A percentile compares a stretch with the other conserved stretches of the same genome.
Conservation (phyloP, 768 basidiomycete genomes). For the Mrakia gelida region DNA sequence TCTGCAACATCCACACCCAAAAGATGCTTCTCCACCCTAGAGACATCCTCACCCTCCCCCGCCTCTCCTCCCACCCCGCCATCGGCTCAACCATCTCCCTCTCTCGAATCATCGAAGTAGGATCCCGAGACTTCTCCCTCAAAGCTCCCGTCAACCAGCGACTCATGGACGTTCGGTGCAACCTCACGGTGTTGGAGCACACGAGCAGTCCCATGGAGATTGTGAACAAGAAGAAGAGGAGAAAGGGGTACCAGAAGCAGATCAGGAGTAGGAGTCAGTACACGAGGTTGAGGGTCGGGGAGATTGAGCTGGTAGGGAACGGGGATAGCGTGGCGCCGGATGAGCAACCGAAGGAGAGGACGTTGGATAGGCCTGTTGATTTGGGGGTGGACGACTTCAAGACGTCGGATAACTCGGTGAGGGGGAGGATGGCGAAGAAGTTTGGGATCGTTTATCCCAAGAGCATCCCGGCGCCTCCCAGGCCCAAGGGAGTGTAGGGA, state of each 20-base stretch:
- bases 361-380: not conserved
- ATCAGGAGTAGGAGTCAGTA: slow-evolving; percentile 91
- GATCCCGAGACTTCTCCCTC: slow-evolving; percentile 89
- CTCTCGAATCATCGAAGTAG: slow-evolving; percentile 86
- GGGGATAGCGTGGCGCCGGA: not conserved
- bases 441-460: slow-evolving; percentile 14
- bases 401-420: not conserved
- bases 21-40: slow-evolving; percentile 85
- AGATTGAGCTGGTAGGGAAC: slow-evolving; percentile 49
- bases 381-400: slow-evolving; percentile 11
- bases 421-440: slow-evolving; percentile 17
- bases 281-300: slow-evolving; percentile 87
- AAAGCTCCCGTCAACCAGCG: slow-evolving; percentile 46
- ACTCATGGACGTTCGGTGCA: slow-evolving; percentile 48
- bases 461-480: not conserved
- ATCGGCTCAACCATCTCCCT: slow-evolving; percentile 73
- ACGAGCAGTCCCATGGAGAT: slow-evolving; percentile 90
- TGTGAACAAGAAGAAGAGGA: slow-evolving; percentile 92
- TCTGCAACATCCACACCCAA: slow-evolving; percentile 78
- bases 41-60: slow-evolving; percentile 90
- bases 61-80: slow-evolving; percentile 63
- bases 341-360: slow-evolving; percentile 19
- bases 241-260: slow-evolving; percentile 95
- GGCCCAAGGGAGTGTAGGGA: not conserved
- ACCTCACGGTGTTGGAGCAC: slow-evolving; percentile 93